Evolutionary conservation across 1,139 yeast genomes (phyloP), one percentile per base, ranked within the genome.

Genomic region (Kodamaea plutei): DNA sequence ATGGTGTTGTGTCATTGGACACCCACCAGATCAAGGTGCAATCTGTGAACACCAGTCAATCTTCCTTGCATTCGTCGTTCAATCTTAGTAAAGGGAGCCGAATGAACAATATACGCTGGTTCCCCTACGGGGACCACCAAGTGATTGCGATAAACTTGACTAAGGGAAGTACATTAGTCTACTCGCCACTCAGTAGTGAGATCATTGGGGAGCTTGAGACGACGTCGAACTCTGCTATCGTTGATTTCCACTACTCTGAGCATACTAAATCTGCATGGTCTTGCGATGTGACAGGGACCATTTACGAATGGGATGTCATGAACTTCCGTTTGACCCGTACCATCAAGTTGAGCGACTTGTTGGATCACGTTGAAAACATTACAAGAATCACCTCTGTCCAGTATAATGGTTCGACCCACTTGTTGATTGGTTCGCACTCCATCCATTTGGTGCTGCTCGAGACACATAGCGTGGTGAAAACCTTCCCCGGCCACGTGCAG

Each of bases 401-500:
- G 20, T 55, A 59, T 40, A 42, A 64, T 17, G 56, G 57, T 17
- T 49, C 56, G 38, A 66, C 72, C 16, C 73, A 68, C 51, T 48
- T 84, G 20, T 61, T 84, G 37, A 56, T 79, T 9, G 87, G 84
- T 1, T 71, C 89, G 0, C 84, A 80, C 45, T 71, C 80, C 22
- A 64, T 80, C 18, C 68, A 71, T 35, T 52, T 80, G 38, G 59
- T 78, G 18, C 73, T 76, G 44, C 47, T 64, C 11, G 43, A 58
- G 3, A 40, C 52, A 13, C 63, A 58, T 29, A 50, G 56, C 32
- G 54, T 72, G 3, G 50, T 62, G 23, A 61, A 60, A 42, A 68
- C 79, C 1, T 77, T 73, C 49, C 88, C 93, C 1, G 91, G 87
- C 12, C 93, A 84, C 50, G 73, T 84, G 20, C 73, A 84, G 20